Conservation (phyloP, 2,329 filamentous ascomycete genomes). For the Chrysoporthe cubensis region DNA sequence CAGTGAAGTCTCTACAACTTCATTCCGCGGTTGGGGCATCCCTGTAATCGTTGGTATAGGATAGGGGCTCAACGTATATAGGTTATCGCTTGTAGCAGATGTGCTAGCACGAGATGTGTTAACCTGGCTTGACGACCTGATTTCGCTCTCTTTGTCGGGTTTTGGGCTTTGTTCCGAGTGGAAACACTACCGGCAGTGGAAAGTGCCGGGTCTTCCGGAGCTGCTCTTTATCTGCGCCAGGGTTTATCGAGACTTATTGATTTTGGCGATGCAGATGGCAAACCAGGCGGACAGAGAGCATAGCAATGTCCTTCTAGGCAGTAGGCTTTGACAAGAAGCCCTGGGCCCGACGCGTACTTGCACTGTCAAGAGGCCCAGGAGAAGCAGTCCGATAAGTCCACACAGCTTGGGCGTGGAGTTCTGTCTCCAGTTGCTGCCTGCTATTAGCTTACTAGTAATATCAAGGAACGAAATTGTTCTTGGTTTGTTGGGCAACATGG, state of each 20-base stretch:
- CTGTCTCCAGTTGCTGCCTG: not conserved
- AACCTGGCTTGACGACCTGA: too few species aligned
- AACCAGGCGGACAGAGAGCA: not conserved
- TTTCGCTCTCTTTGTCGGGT: not conserved
- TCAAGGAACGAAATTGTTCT: too few species aligned
- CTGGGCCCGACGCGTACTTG: not conserved
- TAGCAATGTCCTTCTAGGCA: constrained; percentile 14
- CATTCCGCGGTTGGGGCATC: not conserved
- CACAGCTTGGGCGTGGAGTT: not conserved
- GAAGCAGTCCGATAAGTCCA: not conserved
- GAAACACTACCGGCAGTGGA: not conserved
- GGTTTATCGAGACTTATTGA: too few species aligned
- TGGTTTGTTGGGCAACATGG: too few species aligned
- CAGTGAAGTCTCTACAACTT: too few species aligned
- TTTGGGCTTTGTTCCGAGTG: not conserved
- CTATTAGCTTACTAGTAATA: not conserved
- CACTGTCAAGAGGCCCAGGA: constrained; percentile 2
- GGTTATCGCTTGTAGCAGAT: not conserved
- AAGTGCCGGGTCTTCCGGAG: not conserved
- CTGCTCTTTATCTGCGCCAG: not conserved
- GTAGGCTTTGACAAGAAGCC: constrained; percentile 10
- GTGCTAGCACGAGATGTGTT: not conserved
- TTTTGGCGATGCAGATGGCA: not conserved
- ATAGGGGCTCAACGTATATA: not conserved
- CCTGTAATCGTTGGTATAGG: not conserved